Conservation (phyloP, 2,329 filamentous ascomycete species). For the Venturia oleaginea region DNA sequence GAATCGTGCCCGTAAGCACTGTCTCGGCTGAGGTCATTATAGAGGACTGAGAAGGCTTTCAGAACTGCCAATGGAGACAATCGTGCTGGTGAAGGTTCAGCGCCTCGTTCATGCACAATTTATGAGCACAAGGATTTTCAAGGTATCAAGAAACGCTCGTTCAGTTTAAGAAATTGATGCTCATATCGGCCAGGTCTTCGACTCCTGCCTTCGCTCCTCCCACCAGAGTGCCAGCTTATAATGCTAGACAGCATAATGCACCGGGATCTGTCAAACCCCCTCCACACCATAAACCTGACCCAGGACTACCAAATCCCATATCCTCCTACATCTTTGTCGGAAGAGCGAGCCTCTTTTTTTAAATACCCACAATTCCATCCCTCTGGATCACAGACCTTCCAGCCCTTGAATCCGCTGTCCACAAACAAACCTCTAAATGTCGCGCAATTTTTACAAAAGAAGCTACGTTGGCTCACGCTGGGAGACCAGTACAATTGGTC, state of each 20-base stretch:
- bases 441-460: slow-evolving; percentile 63
- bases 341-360: slow-evolving; percentile 42
- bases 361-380: slow-evolving; percentile 21
- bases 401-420: slow-evolving; percentile 36
- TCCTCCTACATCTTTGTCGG: slow-evolving; percentile 22
- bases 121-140: slow-evolving; percentile 12
- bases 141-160: neutral
- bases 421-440: slow-evolving; percentile 69
- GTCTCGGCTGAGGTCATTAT: neutral
- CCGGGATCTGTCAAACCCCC: slow-evolving; percentile 61
- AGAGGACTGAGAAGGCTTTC: neutral
- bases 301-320: slow-evolving; percentile 68
- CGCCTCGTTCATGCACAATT: neutral
- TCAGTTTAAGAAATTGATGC: neutral
- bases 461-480: slow-evolving; percentile 86
- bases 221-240: slow-evolving; percentile 55
- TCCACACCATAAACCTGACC: slow-evolving; percentile 84
- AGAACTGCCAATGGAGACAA: neutral
- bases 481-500: slow-evolving; percentile 98
- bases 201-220: slow-evolving; percentile 66
- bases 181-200: slow-evolving; percentile 54
- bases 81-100: neutral
- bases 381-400: slow-evolving; percentile 45
- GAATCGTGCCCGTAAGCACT: slow-evolving; percentile 4
- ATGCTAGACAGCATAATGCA: slow-evolving; percentile 70